These are phyloP conservation scores for Stygiomarasmius scandens DNA, from an alignment of 1,284 basidiomycete genomes.

Conservation along the genomic window DNA sequence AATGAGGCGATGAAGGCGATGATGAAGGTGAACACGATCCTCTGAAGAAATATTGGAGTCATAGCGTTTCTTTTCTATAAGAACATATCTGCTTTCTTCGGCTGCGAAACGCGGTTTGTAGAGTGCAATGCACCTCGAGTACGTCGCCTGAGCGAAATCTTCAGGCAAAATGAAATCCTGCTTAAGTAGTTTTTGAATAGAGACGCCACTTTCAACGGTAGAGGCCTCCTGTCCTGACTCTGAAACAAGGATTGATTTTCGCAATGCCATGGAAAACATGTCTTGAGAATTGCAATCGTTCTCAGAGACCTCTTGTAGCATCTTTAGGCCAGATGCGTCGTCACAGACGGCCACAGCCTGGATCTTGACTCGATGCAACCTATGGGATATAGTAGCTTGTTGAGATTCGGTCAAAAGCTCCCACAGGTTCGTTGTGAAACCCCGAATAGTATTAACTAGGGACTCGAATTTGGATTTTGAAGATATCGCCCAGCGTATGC, in stretches of 20 bases:
- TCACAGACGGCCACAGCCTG: conserved; percentile 1
- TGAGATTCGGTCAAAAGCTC: conserved; percentile 14
- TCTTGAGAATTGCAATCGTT: conserved; percentile 1
- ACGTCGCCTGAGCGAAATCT: not conserved
- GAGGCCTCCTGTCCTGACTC: not conserved
- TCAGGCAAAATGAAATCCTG: conserved; percentile 9
- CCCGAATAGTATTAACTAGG: conserved; percentile 4
- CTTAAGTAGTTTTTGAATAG: not conserved
- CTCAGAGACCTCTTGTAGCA: conserved; percentile 3
- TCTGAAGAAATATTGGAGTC: conserved; percentile 1
- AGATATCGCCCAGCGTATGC: conserved; percentile 12
- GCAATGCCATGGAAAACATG: conserved; percentile 9
- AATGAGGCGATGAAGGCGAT: conserved; percentile 8
- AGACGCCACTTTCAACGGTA: not conserved
- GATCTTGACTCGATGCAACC: conserved; percentile 2
- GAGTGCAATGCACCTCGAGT: conserved; percentile 7
- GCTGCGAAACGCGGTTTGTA: not conserved
- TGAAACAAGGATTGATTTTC: conserved; percentile 10
- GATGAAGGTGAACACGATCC: conserved; percentile 1
- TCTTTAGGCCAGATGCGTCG: conserved; percentile 2
- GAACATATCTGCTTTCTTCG: conserved; percentile 2
- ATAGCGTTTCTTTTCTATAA: conserved; percentile 14
- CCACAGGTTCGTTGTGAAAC: conserved; percentile 10
- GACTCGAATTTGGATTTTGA: conserved; percentile 9
- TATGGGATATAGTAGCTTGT: not conserved